Conservation (phyloP, 2,329 filamentous ascomycete species). For the Cryphonectria carpinicola region DNA sequence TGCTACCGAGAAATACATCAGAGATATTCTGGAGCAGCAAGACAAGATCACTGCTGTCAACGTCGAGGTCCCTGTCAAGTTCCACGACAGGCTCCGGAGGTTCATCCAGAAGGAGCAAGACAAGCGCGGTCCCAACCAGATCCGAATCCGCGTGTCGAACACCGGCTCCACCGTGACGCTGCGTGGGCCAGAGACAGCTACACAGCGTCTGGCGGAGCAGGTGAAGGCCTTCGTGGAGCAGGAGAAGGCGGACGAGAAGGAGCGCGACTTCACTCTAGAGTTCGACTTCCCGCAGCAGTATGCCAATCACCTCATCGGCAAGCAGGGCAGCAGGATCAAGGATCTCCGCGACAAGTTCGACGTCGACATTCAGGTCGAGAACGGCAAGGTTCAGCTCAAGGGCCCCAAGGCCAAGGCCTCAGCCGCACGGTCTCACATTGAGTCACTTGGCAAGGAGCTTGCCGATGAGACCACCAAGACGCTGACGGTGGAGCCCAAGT, state of each 20-base stretch:
- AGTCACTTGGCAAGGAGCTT: slow-evolving; percentile 76
- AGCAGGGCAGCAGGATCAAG: slow-evolving; percentile 68
- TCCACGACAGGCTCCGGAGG: slow-evolving; percentile 64
- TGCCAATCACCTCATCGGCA: slow-evolving; percentile 80
- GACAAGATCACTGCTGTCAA: slow-evolving; percentile 55
- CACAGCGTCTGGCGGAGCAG: slow-evolving; percentile 73
- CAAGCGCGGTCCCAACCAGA: slow-evolving; percentile 58
- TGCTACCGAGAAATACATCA: slow-evolving; percentile 61
- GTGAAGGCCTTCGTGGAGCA: slow-evolving; percentile 80
- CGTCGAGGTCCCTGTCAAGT: slow-evolving; percentile 65
- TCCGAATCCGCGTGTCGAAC: slow-evolving; percentile 63
- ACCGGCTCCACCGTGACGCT: slow-evolving; percentile 68
- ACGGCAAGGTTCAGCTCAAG: slow-evolving; percentile 94
- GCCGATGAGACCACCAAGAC: slow-evolving; percentile 89
- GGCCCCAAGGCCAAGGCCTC: slow-evolving; percentile 95
- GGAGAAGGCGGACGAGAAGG: slow-evolving; percentile 90
- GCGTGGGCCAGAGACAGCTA: slow-evolving; percentile 74
- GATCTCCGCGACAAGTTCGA: slow-evolving; percentile 70
- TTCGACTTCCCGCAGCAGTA: slow-evolving; percentile 97
- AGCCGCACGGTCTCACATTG: slow-evolving; percentile 80
- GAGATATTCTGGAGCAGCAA: slow-evolving; percentile 62
- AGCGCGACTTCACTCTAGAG: slow-evolving; percentile 81
- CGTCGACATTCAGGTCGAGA: slow-evolving; percentile 83
- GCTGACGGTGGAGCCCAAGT: slow-evolving; percentile 91
- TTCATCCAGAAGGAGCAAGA: slow-evolving; percentile 70